These are phyloP conservation scores for Penicillium sp. DNA, from an alignment of 2,329 filamentous ascomycete genomes.

Conservation along the genomic window DNA sequence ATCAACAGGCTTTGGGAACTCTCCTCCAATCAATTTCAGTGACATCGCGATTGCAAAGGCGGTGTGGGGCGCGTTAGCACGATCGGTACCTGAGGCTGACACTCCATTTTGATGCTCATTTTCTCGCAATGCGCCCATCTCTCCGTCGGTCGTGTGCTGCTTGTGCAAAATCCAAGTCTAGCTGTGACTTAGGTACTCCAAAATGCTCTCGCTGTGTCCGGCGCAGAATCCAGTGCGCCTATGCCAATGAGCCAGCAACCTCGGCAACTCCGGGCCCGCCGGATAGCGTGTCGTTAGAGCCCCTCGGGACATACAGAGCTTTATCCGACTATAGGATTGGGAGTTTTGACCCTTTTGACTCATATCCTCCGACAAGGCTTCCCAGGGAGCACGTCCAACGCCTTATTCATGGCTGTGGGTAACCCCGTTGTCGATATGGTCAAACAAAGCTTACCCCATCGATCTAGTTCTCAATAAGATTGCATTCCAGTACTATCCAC, in stretches of 20 bases:
- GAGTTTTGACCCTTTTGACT: constrained; percentile 58
- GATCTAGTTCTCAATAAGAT: constrained; percentile 57
- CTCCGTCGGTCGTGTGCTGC: constrained; percentile 59
- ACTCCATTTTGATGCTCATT: background rate
- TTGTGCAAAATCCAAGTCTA: constrained; percentile 58
- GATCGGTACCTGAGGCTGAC: background rate
- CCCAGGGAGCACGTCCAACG: constrained; percentile 54
- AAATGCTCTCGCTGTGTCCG: constrained; percentile 58
- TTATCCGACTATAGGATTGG: constrained; percentile 32
- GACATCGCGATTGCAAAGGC: background rate
- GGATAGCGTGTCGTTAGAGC: constrained; percentile 8
- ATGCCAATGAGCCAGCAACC: constrained; percentile 56
- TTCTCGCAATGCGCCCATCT: constrained; percentile 53
- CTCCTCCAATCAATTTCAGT: background rate
- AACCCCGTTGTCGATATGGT: background rate
- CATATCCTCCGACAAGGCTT: constrained; percentile 57
- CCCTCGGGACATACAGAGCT: constrained; percentile 4
- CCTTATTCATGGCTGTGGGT: constrained; percentile 59
- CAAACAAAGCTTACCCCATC: constrained; percentile 14
- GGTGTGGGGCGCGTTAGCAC: background rate
- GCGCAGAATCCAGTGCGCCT: constrained; percentile 50
- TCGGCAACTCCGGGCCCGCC: constrained; percentile 14
- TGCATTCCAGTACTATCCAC: constrained; percentile 61
- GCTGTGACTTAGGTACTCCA: constrained; percentile 57
- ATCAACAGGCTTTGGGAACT: background rate